phyloP scores from a whole-genome alignment of 371 early-diverging fungal genomes.

The Mortierella sp. region DNA sequence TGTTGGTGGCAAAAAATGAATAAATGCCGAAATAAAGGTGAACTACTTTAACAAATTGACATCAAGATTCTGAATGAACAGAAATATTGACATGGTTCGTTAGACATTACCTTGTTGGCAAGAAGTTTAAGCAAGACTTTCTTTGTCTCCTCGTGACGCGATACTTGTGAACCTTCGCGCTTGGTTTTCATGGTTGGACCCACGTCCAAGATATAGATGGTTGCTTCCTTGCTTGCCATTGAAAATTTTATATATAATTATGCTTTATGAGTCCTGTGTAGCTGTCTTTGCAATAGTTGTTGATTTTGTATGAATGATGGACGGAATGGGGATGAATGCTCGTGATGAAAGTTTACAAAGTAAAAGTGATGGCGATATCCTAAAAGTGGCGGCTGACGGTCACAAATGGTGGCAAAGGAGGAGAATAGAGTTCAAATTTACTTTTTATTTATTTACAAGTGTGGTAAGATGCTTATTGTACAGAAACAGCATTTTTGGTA shows the following conservation, averaged over 20 bases:
- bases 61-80: background rate
- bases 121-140: slow-evolving; percentile 59
- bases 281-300: background rate
- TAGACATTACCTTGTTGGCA: slow-evolving; percentile 56
- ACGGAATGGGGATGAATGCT: background rate
- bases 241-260: background rate
- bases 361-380: background rate
- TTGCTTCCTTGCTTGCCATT: slow-evolving; percentile 74
- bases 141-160: slow-evolving; percentile 62
- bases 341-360: background rate
- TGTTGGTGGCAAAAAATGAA: slow-evolving; percentile 34
- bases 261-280: background rate
- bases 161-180: slow-evolving; percentile 47
- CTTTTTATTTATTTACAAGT: too few species aligned
- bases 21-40: background rate
- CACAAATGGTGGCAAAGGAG: slow-evolving; percentile 9
- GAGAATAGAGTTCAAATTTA: too few species aligned
- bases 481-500: background rate
- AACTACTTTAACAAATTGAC: too few species aligned
- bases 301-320: background rate
- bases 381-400: background rate
- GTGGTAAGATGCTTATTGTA: background rate
- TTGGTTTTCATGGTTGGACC: slow-evolving; percentile 62
- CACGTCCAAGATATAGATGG: slow-evolving; percentile 72
- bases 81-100: background rate